phyloP scores from a whole-genome alignment of 129 eudicot species.

The Flaveria sonorensis region DNA sequence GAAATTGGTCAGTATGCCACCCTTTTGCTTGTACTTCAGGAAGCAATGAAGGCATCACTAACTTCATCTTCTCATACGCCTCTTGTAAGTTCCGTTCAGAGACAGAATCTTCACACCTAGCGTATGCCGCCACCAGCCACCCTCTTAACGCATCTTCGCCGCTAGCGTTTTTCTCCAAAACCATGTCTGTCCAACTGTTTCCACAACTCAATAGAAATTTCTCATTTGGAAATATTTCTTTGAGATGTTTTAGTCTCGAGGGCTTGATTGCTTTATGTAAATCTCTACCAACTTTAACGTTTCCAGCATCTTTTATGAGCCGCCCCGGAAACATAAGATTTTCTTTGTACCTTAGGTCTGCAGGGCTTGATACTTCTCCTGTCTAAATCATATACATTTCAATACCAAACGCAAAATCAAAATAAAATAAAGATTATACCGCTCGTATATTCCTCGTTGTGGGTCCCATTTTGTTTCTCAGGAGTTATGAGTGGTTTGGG shows the following conservation, averaged over 20 bases:
- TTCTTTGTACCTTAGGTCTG: slow-evolving; percentile 83
- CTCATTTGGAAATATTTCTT: slow-evolving; percentile 75
- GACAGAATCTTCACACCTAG: slow-evolving; percentile 42
- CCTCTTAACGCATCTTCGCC: slow-evolving; percentile 98
- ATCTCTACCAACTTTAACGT: slow-evolving; percentile 76
- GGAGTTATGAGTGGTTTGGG: background rate
- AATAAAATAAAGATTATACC: background rate
- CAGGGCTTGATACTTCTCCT: slow-evolving; percentile 81
- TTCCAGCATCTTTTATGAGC: slow-evolving; percentile 81
- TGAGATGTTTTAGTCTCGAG: slow-evolving; percentile 57
- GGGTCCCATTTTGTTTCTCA: slow-evolving; percentile 7
- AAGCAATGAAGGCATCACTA: slow-evolving; percentile 49
- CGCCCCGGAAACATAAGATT: slow-evolving; percentile 85
- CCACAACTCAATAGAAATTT: slow-evolving; percentile 70
- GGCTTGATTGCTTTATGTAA: slow-evolving; percentile 65
- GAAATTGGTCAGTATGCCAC: slow-evolving; percentile 97
- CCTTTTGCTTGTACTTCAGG: slow-evolving; percentile 78
- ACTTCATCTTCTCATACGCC: slow-evolving; percentile 67
- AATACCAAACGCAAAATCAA: background rate
- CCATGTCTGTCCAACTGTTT: slow-evolving; percentile 77
- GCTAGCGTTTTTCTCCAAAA: slow-evolving; percentile 72
- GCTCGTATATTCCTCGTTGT: background rate
- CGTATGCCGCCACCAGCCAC: slow-evolving; percentile 91
- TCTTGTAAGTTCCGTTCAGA: slow-evolving; percentile 36
- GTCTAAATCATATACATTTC: slow-evolving; percentile 46